Base-by-base conservation (phyloP, 2,329 filamentous ascomycete species). In the Monascus ruber region DNA sequence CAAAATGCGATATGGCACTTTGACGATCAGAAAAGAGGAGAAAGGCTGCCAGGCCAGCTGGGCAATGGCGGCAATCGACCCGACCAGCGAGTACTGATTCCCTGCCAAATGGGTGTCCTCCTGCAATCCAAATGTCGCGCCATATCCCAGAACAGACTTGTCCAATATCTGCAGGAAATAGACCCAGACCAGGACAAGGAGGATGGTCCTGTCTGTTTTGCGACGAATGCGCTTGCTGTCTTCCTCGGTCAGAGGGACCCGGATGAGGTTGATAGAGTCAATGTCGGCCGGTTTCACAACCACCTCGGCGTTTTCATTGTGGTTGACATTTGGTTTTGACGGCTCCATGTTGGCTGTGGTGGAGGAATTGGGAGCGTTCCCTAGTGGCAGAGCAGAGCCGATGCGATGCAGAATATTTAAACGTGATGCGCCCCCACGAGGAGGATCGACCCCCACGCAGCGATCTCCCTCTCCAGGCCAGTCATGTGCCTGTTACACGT, bases 21-120 rank as follows among this genome's bases (percentile, higher is more conserved):
- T 76, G 46, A 80, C 73, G 42, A 80, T 79, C 27, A 80, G 64
- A 41, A 69, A 66, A 0, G 73, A 74, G 0, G 74, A 76, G 42
- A 79, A 73, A 0, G 76, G 76, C 43, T 77, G 73, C 72, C 74
- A 78, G 33, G 60, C 71, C 29, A 80, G 65, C 53, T 80, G 75
- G 1, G 75, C 75, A 24, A 80, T 75, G 1, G 75, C 66, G 0
- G 69, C 63, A 32, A 79, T 75, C 5, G 73, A 76, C 24, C 73
- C 70, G 24, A 79, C 55, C 17, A 78, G 55, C 0, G 73, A 75
- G 58, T 77, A 77, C 42, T 77, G 65, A 42, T 71, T 66, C 1
- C 72, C 73, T 0, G 57, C 66, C 10, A 78, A 64, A 36, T 66
- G 45, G 2, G 68, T 66, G 48, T 77, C 74, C 24, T 60, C 47